phyloP scores from a whole-genome alignment of 2,329 filamentous ascomycete species.

The Drechslerella dactyloides region DNA sequence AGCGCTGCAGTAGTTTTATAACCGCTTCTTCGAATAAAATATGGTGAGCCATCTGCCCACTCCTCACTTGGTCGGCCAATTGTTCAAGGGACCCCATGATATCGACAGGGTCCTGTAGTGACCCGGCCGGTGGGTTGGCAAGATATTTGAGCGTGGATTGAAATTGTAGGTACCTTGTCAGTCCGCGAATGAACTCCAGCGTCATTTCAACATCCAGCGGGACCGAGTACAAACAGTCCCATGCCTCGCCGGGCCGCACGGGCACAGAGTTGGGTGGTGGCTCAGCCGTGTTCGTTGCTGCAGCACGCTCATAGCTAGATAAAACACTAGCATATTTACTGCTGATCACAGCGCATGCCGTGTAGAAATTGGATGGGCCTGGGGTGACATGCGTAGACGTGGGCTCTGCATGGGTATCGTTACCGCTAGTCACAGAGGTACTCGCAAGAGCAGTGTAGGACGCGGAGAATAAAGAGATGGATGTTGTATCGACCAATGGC shows the following conservation, averaged over 20 bases:
- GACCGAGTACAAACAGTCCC: conserved; percentile 45
- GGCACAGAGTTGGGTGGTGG: conserved; percentile 16
- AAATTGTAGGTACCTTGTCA: conserved; percentile 39
- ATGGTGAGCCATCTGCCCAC: conserved; percentile 37
- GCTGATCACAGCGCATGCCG: conserved; percentile 33
- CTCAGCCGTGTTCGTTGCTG: conserved; percentile 6
- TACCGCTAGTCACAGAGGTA: neutral
- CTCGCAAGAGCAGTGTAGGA: neutral
- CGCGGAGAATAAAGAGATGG: neutral
- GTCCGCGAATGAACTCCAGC: conserved; percentile 26
- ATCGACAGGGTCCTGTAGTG: conserved; percentile 38
- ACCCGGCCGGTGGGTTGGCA: conserved; percentile 27
- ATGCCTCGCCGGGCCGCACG: conserved; percentile 35
- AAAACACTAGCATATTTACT: conserved; percentile 18
- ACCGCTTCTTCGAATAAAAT: conserved; percentile 32
- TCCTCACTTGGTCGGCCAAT: conserved; percentile 17
- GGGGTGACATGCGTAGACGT: conserved; percentile 29
- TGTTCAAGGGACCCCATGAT: conserved; percentile 33
- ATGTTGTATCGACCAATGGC: neutral
- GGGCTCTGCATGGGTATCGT: neutral
- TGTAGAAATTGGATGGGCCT: conserved; percentile 19
- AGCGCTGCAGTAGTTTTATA: conserved; percentile 28
- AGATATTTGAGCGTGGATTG: conserved; percentile 40
- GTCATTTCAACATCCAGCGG: conserved; percentile 28
- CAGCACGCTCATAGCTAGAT: conserved; percentile 3